A percentile compares a stretch with the other conserved stretches of the same genome.
Conservation (phyloP, 2,329 filamentous ascomycete genomes). For the Cercospora sojina region DNA sequence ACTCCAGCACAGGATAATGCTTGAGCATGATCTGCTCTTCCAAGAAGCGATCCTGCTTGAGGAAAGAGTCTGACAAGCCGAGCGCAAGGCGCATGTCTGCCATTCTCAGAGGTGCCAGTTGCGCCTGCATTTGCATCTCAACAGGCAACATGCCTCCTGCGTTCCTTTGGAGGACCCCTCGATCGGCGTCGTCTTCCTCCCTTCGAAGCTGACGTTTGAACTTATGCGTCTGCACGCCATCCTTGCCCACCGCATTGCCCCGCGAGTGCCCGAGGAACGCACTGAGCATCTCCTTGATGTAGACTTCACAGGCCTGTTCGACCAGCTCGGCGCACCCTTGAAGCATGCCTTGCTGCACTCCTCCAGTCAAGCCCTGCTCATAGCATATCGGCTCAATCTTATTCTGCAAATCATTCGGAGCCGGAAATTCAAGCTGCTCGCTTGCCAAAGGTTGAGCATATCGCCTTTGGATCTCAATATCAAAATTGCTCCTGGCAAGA, state of each 20-base stretch:
- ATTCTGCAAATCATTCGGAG: constrained; percentile 55
- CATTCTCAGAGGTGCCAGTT: constrained; percentile 70
- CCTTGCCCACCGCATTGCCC: constrained; percentile 51
- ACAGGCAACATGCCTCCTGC: constrained; percentile 75
- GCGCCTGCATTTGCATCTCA: constrained; percentile 73
- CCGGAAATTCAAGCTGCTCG: constrained; percentile 64
- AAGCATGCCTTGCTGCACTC: constrained; percentile 33
- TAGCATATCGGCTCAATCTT: constrained; percentile 66
- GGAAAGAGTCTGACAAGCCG: constrained; percentile 70
- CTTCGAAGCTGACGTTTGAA: constrained; percentile 72
- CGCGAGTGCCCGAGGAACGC: constrained; percentile 56
- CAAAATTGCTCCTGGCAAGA: constrained; percentile 53
- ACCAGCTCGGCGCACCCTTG: constrained; percentile 59
- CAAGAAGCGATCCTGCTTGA: constrained; percentile 75
- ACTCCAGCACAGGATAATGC: constrained; percentile 28
- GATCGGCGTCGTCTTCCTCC: constrained; percentile 71
- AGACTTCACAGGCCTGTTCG: constrained; percentile 61
- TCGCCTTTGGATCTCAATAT: constrained; percentile 64
- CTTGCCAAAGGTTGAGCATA: constrained; percentile 61
- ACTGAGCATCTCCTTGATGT: constrained; percentile 60
- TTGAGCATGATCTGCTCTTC: constrained; percentile 62
- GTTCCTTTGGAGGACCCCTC: constrained; percentile 73
- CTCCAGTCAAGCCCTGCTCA: constrained; percentile 58
- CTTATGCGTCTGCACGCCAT: constrained; percentile 68
- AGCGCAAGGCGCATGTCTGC: constrained; percentile 75